phyloP scores from a whole-genome alignment of 768 basidiomycete species.

The Pisolithus tinctorius region DNA sequence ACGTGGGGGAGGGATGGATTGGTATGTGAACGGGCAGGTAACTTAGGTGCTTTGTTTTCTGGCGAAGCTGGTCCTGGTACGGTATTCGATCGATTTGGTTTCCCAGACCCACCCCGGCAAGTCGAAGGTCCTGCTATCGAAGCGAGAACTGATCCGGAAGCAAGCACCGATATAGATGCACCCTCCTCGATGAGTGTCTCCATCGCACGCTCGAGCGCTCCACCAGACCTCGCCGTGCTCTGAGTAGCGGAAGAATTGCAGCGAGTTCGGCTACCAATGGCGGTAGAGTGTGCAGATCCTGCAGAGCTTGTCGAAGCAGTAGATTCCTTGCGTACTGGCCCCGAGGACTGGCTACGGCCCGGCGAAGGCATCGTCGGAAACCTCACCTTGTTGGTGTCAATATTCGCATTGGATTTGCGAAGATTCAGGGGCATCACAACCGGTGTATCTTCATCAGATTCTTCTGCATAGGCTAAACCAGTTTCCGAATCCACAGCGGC shows the following conservation, averaged over 20 bases:
- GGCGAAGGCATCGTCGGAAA: constrained; percentile 27
- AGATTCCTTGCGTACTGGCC: constrained; percentile 22
- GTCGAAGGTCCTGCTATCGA: constrained; percentile 18
- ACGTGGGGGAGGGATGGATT: constrained; percentile 34
- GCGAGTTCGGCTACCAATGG: constrained; percentile 7
- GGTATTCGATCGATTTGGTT: constrained; percentile 44
- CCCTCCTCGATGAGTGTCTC: constrained; percentile 44
- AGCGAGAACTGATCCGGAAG: constrained; percentile 27
- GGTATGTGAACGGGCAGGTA: constrained; percentile 51
- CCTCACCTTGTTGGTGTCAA: constrained; percentile 21
- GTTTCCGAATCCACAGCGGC: constrained; percentile 20
- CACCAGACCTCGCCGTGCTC: constrained; percentile 22
- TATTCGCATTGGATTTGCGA: constrained; percentile 13
- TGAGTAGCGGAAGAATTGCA: constrained; percentile 26
- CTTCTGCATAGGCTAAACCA: constrained; percentile 33
- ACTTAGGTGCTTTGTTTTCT: constrained; percentile 42
- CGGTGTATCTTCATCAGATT: constrained; percentile 27
- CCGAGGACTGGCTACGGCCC: constrained; percentile 13
- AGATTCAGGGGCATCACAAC: constrained; percentile 23
- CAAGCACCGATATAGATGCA: constrained; percentile 28
- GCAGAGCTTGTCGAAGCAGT: constrained; percentile 18
- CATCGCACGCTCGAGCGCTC: constrained; percentile 44
- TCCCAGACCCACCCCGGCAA: constrained; percentile 15
- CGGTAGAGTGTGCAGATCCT: constrained; percentile 9
- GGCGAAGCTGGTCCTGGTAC: constrained; percentile 40